A percentile compares a stretch with the other conserved stretches of the same genome.
phyloP scores from a whole-genome alignment of 805 yeast species.

The Priceomyces carsonii region DNA sequence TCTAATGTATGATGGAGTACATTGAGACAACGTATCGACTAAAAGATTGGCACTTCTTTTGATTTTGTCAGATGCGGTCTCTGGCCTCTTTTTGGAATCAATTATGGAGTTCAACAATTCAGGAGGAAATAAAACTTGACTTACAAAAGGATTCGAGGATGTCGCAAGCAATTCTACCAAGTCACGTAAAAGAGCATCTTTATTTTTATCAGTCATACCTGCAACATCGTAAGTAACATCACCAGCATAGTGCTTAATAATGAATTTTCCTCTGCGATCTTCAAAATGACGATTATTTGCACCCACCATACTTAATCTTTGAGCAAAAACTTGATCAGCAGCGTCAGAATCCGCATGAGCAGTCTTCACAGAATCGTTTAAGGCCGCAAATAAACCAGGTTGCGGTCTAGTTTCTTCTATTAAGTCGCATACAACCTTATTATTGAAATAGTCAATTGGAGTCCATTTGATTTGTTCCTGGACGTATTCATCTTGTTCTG shows the following conservation, averaged over 20 bases:
- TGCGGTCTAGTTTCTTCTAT: conserved; percentile 88
- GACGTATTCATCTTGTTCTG: conserved; percentile 97
- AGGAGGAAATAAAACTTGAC: conserved; percentile 47
- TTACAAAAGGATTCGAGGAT: conserved; percentile 70
- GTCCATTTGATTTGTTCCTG: conserved; percentile 96
- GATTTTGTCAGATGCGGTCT: conserved; percentile 95
- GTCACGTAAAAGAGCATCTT: conserved; percentile 90
- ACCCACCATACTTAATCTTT: conserved; percentile 79
- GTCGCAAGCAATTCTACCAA: conserved; percentile 75
- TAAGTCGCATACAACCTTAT: conserved; percentile 93
- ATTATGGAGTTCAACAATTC: conserved; percentile 31
- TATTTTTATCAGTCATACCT: conserved; percentile 95
- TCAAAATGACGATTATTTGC: conserved; percentile 85
- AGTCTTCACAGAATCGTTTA: conserved; percentile 96
- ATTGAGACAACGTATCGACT: conserved; percentile 83
- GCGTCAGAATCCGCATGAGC: conserved; percentile 98
- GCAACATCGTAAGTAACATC: conserved; percentile 91
- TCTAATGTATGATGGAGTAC: conserved; percentile 96
- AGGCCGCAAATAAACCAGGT: conserved; percentile 94
- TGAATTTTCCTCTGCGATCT: conserved; percentile 80
- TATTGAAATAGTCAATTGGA: conserved; percentile 94
- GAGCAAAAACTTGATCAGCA: conserved; percentile 95
- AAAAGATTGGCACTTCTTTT: conserved; percentile 87
- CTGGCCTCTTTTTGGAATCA: conserved; percentile 78
- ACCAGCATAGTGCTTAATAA: conserved; percentile 97